These are phyloP conservation scores for Tylopilus orsonianus DNA, from an alignment of 1,284 basidiomycete species.

Conservation along the genomic window DNA sequence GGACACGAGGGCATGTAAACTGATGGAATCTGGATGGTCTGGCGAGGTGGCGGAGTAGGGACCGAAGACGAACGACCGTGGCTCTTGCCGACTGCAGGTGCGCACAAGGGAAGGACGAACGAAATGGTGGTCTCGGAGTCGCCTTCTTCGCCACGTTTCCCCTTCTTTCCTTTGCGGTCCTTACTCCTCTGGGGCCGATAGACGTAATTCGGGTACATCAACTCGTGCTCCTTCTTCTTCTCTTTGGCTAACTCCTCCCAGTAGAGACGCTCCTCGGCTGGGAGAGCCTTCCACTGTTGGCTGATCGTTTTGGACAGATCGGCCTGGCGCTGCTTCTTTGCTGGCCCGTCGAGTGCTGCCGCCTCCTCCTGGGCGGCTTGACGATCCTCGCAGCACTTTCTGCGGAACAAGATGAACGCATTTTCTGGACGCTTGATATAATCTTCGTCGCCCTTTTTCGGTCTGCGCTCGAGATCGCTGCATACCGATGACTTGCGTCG, in stretches of 20 bases:
- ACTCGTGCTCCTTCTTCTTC: conserved; percentile 59
- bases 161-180: conserved; percentile 52
- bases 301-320: conserved; percentile 76
- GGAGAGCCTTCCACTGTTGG: conserved; percentile 68
- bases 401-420: conserved; percentile 77
- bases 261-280: conserved; percentile 57
- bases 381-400: conserved; percentile 71
- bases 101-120: conserved; percentile 52
- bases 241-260: conserved; percentile 63
- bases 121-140: conserved; percentile 50
- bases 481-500: conserved; percentile 61
- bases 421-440: conserved; percentile 81
- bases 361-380: conserved; percentile 45
- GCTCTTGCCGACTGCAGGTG: conserved; percentile 32
- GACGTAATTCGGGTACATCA: conserved; percentile 71
- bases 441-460: conserved; percentile 75
- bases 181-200: conserved; percentile 71
- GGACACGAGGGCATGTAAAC: conserved; percentile 68
- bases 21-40: conserved; percentile 63
- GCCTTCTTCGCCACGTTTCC: conserved; percentile 44
- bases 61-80: conserved; percentile 54
- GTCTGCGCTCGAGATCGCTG: conserved; percentile 62
- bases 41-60: conserved; percentile 56
- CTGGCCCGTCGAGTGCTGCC: conserved; percentile 36
- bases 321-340: conserved; percentile 55